These are phyloP conservation scores for Aspergillus nidulans DNA, from an alignment of 495 filamentous ascomycete genomes.

Conservation along the genomic window DNA sequence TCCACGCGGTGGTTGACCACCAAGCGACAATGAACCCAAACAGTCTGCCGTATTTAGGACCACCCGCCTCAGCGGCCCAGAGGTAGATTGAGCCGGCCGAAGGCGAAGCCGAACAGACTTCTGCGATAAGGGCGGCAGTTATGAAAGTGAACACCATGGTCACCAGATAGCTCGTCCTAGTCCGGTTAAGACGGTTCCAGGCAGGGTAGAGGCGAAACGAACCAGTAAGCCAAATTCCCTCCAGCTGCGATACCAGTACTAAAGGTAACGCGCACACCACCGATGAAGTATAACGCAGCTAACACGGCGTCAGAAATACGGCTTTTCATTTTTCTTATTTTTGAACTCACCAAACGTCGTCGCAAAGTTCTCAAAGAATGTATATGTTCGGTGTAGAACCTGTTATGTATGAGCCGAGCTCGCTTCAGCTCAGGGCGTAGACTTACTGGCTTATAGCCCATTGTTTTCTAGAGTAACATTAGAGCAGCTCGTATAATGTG, in stretches of 20 bases:
- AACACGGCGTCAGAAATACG: not conserved
- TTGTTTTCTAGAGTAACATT: conserved; percentile 33
- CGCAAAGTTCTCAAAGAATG: conserved; percentile 51
- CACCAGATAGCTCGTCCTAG: conserved; percentile 52
- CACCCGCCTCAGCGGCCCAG: conserved; percentile 54
- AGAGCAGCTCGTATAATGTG: conserved; percentile 1
- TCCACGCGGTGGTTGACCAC: conserved; percentile 59
- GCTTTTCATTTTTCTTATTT: not conserved
- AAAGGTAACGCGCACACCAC: conserved; percentile 52
- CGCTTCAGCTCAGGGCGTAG: not conserved
- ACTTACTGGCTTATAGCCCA: conserved; percentile 49
- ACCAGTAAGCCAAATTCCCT: conserved; percentile 54
- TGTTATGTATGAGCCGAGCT: conserved; percentile 17
- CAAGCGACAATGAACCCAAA: conserved; percentile 54
- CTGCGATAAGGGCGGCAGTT: conserved; percentile 52
- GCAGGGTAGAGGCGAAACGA: not conserved
- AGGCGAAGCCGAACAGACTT: conserved; percentile 53
- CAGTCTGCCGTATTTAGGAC: conserved; percentile 47
- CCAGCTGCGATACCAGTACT: conserved; percentile 55
- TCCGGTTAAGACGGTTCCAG: not conserved
- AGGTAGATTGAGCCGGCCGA: conserved; percentile 55
- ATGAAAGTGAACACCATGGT: conserved; percentile 55
- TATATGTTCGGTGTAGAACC: conserved; percentile 46
- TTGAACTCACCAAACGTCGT: conserved; percentile 47
- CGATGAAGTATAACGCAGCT: conserved; percentile 55